Conservation (phyloP, 2,329 filamentous ascomycete species). For the Verticillium isaacii region DNA sequence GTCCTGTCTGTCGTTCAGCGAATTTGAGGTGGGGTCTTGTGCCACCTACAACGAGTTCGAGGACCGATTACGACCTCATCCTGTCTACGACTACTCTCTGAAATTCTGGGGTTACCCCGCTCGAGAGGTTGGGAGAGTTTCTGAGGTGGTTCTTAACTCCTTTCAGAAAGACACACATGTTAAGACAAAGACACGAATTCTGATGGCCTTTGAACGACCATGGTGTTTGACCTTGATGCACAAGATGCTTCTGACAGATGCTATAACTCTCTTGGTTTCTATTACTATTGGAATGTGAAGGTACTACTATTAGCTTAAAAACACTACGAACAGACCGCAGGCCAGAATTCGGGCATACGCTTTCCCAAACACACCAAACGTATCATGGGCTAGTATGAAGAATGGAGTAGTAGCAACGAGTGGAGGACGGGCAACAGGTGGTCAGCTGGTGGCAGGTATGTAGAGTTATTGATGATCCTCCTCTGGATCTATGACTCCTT, state of each 20-base stretch:
- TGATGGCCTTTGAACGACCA: constrained; percentile 5
- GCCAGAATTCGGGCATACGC: too few relatives aligned
- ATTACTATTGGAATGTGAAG: too few relatives aligned
- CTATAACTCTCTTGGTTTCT: too few relatives aligned
- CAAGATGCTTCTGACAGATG: not conserved
- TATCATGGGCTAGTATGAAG: too few relatives aligned
- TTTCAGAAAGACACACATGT: constrained; percentile 10
- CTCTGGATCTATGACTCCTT: too few relatives aligned
- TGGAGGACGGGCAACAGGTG: too few relatives aligned
- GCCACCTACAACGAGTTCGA: constrained; percentile 13
- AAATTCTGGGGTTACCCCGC: constrained; percentile 28
- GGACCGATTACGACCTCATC: constrained; percentile 14
- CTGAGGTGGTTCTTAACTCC: constrained; percentile 11
- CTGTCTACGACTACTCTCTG: constrained; percentile 25
- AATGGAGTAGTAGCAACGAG: too few relatives aligned
- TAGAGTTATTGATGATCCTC: too few relatives aligned
- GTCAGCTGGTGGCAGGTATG: too few relatives aligned
- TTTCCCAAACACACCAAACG: too few relatives aligned
- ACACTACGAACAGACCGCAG: too few relatives aligned
- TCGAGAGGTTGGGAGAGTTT: constrained; percentile 5
- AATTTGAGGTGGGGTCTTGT: constrained; percentile 17
- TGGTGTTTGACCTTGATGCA: constrained; percentile 2
- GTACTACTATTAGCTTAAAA: too few relatives aligned
- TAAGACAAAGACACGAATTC: constrained; percentile 12
- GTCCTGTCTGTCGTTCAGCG: constrained; percentile 21